phyloP scores from a whole-genome alignment of 2,329 filamentous ascomycete genomes.

The Sporothrix mexicana region DNA sequence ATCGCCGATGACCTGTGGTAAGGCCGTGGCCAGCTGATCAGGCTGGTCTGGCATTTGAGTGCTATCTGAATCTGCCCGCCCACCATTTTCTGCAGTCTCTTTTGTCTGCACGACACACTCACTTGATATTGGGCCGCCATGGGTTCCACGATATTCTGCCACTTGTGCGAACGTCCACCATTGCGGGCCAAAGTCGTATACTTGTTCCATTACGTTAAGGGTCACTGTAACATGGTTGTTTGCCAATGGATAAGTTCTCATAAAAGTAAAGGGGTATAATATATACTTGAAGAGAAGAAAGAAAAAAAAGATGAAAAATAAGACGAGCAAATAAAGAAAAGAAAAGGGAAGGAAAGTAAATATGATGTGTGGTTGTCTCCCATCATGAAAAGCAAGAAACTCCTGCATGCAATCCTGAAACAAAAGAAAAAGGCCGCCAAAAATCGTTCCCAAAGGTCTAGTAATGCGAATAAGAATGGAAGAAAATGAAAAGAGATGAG shows the following conservation, averaged over 20 bases:
- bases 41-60: background rate
- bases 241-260: background rate
- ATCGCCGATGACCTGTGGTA: background rate
- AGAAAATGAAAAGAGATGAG: conserved; percentile 16
- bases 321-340: background rate
- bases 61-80: too few relatives aligned
- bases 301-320: background rate
- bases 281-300: conserved; percentile 11
- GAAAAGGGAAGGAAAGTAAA: background rate
- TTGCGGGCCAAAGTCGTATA: too few relatives aligned
- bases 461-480: background rate
- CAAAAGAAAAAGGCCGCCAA: background rate
- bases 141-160: background rate
- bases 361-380: background rate
- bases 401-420: background rate
- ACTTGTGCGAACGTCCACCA: background rate
- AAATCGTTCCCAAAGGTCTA: conserved; percentile 2
- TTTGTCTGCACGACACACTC: background rate
- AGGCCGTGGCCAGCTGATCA: background rate
- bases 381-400: background rate
- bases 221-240: background rate
- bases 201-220: background rate
- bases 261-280: conserved; percentile 26
- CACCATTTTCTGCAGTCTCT: too few relatives aligned
- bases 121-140: background rate